Evolutionary conservation across 129 eudicot species (phyloP), one percentile per base, ranked within the genome.

Genomic region (Helichrysum umbraculigerum): DNA sequence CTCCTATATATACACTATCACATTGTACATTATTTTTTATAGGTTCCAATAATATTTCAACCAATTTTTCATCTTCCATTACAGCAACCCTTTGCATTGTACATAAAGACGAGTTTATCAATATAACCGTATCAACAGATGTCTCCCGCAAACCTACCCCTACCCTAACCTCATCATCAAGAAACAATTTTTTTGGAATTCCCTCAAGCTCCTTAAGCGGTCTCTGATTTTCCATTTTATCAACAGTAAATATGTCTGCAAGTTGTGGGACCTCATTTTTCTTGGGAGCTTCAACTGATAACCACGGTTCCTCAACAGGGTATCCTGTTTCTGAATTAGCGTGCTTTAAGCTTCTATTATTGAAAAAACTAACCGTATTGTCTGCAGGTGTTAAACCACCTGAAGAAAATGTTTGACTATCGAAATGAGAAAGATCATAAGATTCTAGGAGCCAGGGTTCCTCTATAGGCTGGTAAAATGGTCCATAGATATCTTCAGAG

Each of bases 61-160:
- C 97, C 85, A 94, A 80, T 29, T 86, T 83, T 47, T 83, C 92
- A 83, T 94, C 96, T 84, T 94, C 98, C 76, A 91, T 84, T 22
- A 91, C 92, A 47, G 98, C 98, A 84, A 94, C 93, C 83, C 98
- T 84, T 82, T 94, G 98, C 92, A 94, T 85, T 69, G 97, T 94
- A 77, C 97, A 91, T 64, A 89, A 34, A 42, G 98, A 94, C 56
- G 96, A 94, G 78, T 94, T 94, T 21, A 94, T 91, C 81, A 94
- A 76, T 76, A 94, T 94, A 68, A 84, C 84, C 28, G 88, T 91
- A 35, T 90, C 78, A 66, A 85, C 70, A 71, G 88, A 82, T 47
- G 82, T 85, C 76, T 74, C 81, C 66, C 68, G 81, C 77, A 28
- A 35, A 56, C 70, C 74, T 75, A 73, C 56, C 66, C 74, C 79